Conservation (phyloP, 495 filamentous ascomycete genomes). For the Penicillium waksmanii region DNA sequence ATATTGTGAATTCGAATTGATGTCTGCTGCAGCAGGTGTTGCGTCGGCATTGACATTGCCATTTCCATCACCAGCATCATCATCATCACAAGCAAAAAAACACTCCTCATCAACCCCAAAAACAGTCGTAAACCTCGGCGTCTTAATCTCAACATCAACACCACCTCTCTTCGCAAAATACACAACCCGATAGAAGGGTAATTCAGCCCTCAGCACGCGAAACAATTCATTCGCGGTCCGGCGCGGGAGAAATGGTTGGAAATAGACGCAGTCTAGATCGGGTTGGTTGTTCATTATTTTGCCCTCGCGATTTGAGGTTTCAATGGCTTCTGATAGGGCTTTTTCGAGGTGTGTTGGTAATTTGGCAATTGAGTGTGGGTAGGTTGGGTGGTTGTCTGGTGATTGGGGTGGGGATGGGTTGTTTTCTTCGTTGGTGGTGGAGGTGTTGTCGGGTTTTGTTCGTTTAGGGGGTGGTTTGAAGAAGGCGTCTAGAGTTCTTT, state of each 20-base stretch:
- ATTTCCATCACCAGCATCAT: not conserved
- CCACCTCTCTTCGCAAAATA: conserved; percentile 67
- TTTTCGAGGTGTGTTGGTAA: conserved; percentile 51
- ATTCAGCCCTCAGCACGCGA: conserved; percentile 60
- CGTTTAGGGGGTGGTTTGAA: conserved; percentile 29
- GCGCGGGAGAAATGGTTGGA: conserved; percentile 63
- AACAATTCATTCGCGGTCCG: conserved; percentile 60
- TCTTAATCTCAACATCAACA: conserved; percentile 61
- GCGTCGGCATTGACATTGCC: too few species aligned
- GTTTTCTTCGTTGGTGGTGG: too few species aligned
- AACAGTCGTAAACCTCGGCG: conserved; percentile 71
- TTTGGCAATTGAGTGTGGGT: conserved; percentile 64
- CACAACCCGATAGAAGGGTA: conserved; percentile 74
- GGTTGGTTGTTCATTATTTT: conserved; percentile 59
- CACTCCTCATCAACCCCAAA: conserved; percentile 64
- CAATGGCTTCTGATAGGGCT: conserved; percentile 31
- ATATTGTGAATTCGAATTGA: not conserved
- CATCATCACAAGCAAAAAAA: not conserved
- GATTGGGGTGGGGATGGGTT: not conserved
- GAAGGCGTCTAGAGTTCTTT: conserved; percentile 34
- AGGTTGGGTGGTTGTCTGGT: conserved; percentile 52
- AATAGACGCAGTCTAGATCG: conserved; percentile 69
- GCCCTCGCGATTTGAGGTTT: not conserved
- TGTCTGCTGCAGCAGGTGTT: too few species aligned
- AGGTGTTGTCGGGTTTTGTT: conserved; percentile 15